Conservation (phyloP, 139 green algal genomes). For the Chlamydomonas eustigma region DNA sequence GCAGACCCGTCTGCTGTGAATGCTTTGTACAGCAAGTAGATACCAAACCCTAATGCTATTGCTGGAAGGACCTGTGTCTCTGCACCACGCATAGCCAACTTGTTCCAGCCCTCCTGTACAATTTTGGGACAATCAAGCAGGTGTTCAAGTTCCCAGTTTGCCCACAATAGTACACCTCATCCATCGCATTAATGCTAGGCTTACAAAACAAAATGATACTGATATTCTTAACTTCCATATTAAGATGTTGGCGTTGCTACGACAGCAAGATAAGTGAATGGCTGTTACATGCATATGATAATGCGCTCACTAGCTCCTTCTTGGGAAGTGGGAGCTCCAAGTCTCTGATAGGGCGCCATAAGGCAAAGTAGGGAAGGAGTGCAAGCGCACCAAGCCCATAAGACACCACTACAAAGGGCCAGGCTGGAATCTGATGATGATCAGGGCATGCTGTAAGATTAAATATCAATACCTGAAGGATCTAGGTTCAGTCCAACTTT, state of each 20-base stretch:
- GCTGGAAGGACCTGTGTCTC: conserved; percentile 44
- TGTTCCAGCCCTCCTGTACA: conserved; percentile 42
- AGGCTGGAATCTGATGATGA: conserved; percentile 60
- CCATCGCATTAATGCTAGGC: neutral
- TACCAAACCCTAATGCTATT: conserved; percentile 32
- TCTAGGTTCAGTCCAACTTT: too few relatives aligned
- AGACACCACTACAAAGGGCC: conserved; percentile 73
- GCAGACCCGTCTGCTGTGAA: conserved; percentile 8
- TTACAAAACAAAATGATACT: neutral
- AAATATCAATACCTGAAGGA: too few relatives aligned
- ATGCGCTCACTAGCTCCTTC: conserved; percentile 59
- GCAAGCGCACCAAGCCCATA: conserved; percentile 72
- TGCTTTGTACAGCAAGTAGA: conserved; percentile 24
- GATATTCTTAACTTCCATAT: neutral
- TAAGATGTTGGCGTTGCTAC: neutral
- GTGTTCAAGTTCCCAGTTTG: neutral
- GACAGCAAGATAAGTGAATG: too few relatives aligned
- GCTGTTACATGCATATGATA: too few relatives aligned
- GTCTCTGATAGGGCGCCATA: conserved; percentile 36
- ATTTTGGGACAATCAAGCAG: too few relatives aligned
- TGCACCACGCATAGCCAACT: conserved; percentile 47
- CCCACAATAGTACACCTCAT: neutral
- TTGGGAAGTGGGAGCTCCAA: conserved; percentile 45
- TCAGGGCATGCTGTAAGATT: too few relatives aligned
- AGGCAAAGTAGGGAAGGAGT: conserved; percentile 76